Conservation (phyloP, 192 early-diverging fungal species). For the Backusella tuberculispora region DNA sequence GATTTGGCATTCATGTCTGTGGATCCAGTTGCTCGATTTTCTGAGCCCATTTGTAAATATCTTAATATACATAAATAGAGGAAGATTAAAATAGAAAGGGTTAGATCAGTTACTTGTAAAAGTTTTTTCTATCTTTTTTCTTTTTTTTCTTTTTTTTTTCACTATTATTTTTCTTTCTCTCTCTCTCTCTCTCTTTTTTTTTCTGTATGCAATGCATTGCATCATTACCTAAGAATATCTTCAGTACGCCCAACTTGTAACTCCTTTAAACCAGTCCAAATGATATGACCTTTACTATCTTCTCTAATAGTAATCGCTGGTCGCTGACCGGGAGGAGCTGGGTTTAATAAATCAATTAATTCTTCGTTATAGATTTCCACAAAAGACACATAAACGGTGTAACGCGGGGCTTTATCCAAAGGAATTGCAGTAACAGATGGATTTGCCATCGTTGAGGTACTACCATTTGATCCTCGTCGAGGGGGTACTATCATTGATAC, state of each 20-base stretch:
- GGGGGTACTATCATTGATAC: constrained; percentile 20
- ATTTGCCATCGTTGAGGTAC: background rate
- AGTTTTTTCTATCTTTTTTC: background rate
- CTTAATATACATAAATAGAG: constrained; percentile 22
- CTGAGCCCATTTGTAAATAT: constrained; percentile 68
- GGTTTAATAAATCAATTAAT: constrained; percentile 86
- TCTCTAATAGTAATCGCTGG: constrained; percentile 75
- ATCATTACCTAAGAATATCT: constrained; percentile 67
- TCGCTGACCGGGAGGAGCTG: constrained; percentile 54
- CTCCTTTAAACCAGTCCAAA: constrained; percentile 82
- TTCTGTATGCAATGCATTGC: constrained; percentile 1
- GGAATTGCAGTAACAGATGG: background rate
- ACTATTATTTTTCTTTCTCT: background rate
- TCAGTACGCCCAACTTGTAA: constrained; percentile 66
- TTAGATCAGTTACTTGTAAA: constrained; percentile 5
- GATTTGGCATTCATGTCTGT: constrained; percentile 98
- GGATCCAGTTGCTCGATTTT: constrained; percentile 83
- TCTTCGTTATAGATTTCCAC: constrained; percentile 98
- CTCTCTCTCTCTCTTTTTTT: background rate
- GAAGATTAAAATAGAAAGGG: background rate
- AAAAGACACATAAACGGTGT: constrained; percentile 77
- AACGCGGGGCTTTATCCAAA: constrained; percentile 28
- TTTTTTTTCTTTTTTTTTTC: background rate
- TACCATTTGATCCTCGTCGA: constrained; percentile 10
- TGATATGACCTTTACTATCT: constrained; percentile 85